Base-by-base conservation (phyloP, 2,329 filamentous ascomycete species). In the Dactylella cylindrospora region DNA sequence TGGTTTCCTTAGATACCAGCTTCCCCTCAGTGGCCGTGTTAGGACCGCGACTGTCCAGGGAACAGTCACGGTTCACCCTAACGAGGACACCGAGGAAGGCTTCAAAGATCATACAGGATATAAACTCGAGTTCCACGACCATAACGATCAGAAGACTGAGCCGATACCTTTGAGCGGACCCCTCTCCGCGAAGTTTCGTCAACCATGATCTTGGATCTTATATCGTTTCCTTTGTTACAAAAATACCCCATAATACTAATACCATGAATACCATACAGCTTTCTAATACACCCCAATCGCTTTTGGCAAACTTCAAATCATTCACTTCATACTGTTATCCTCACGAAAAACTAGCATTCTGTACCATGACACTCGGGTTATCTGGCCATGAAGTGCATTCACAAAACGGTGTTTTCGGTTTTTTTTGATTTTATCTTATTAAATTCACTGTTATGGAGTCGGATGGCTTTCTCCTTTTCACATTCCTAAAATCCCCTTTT, bases 1-100 rank as follows among this genome's bases (percentile, higher is more conserved):
- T 68, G 93, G 93, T 17, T 86, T 93, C 10, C 78, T 98, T 67
- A 90, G 90, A 70, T 98, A 98, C 70, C 66, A 67, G 45, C 51
- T 69, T 26, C 68, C 68, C 9, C 45, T 69, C 10, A 69, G 68
- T 41, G 68, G 68, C 17, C 65, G 67, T 46, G 61, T 68, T 36
- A 66, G 68, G 47, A 69, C 68, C 12, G 67, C 67, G 17, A 67
- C 66, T n/a, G 66, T 69, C 8, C 59, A 65, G n/a, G 67, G 64
- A 15, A 66, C 64, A 7, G 67, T 69, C 15, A 65, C 66, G 23
- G 67, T 69, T 47, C 65, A 68, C 46, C 68, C 68, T 8, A 68
- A 67, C 29, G 66, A 66, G n/a, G 59, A 65, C 39, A 41, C 64
- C 5, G 60, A 52, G 25, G 52, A 66, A 28, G 52, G 43, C 15